Evolutionary conservation across 2,329 filamentous ascomycete genomes (phyloP), one percentile per base, ranked within the genome.

Genomic region (Rachicladosporium sp.): DNA sequence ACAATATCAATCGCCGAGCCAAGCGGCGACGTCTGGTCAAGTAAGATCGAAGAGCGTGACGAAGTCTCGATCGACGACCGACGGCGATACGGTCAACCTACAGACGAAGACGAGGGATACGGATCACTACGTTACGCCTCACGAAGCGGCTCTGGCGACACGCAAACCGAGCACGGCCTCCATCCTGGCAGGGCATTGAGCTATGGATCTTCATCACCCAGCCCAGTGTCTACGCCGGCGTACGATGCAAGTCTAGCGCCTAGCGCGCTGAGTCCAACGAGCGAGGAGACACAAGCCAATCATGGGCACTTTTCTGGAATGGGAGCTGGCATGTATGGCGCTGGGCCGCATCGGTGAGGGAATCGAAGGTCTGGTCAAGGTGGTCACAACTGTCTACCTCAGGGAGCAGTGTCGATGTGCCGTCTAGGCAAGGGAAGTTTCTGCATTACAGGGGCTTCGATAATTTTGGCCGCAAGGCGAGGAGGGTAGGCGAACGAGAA

Each of bases 31-130:
- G 57, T 61, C 10, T 65, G 66, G 66, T 61, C 59, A 27, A 57
- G 63, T 29, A 62, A 65, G 40, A 63, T 63, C 36, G 56, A 61
- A 32, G 52, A 62, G 48, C 40, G 63, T 54, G 39, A 61, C 50
- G 37, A 36, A 13, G 51, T 49, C 36, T 27, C 23, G 3, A 27
- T 27, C 23, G 46, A 50, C 32, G 55, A 56, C 12, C 59, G 64
- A 34, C 58, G 60, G 30, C 63, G 62, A 21, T 66, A 70, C 38
- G 64, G 69, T 37, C 69, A 72, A 46, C 62, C 67, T 29, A 64
- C 69, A 36, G 64, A 70, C 37, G 69, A 73, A 46, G 64, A 67
- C 41, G 63, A 66, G 30, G 34, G 36, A 39, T 72, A 73, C 43
- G 67, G 68, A 8, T 57, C 72, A 4, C 55, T 74, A 8, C 64